Evolutionary conservation across 1,284 basidiomycete genomes (phyloP), one percentile per base, ranked within the genome.

Genomic region (Trametes sp.): DNA sequence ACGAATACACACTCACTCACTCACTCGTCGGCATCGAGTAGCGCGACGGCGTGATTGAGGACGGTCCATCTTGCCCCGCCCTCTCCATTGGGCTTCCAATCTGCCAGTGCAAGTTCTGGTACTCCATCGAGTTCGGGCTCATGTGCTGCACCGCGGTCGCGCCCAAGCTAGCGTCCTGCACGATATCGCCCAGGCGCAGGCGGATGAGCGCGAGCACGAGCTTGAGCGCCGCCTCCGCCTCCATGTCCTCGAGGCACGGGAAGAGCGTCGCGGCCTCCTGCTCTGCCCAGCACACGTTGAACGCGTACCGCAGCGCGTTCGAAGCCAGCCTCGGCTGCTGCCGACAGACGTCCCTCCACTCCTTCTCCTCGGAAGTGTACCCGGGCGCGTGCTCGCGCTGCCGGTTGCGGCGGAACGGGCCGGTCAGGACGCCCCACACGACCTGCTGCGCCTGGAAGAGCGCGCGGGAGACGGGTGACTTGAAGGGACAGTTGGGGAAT

Each of bases 381-480:
- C n/a, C 6, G 16, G 23, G 11, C 42, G 11, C 9, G 42, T 23
- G 23, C n/a, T 44, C n/a, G n/a, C n/a, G n/a, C n/a, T n/a, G n/a
- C n/a, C n/a, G n/a, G n/a, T n/a, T n/a, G n/a, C n/a, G n/a, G n/a
- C n/a, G n/a, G n/a, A n/a, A n/a, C n/a, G n/a, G n/a, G n/a, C n/a
- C n/a, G n/a, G 42, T 23, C 5, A 44, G 6, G 1, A 28, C 8
- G 57, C 31, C n/a, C 26, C 54, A 8, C 23, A 41, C 36, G 23
- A 53, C 23, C 31, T 53, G 44, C 23, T 24, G 26, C 21, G 46
- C 8, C 26, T 29, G n/a, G 57, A 53, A 48, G 13, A 54, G 11
- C 38, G 35, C n/a, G 26, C 51, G 44, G 10, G 51, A 26, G 16
- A 53, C 31, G 24, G 57, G 57, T 4, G 57, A 58, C 38, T 58